Evolutionary conservation across 2,329 filamentous ascomycete species (phyloP).

Genomic region (Pseudovirgaria hyperparasitica): DNA sequence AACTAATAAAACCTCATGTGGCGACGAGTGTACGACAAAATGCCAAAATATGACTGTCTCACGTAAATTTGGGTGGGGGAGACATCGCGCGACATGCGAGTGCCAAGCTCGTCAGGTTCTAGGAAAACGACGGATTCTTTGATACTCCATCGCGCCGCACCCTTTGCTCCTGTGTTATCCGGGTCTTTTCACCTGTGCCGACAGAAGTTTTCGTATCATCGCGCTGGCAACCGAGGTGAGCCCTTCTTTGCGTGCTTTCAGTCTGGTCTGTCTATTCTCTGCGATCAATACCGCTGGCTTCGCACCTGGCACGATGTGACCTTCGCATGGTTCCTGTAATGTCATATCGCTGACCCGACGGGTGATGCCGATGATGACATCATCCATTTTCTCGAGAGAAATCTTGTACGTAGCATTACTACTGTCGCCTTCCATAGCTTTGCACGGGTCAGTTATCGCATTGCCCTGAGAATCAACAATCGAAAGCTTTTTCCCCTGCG

Average conservation of each 20-base stretch:
- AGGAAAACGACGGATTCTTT: too few species aligned
- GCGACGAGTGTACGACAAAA: too few species aligned
- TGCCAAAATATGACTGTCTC: too few species aligned
- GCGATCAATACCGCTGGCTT: constrained; percentile 2
- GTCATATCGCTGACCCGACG: constrained; percentile 2
- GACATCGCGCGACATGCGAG: too few species aligned
- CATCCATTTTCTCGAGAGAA: constrained; percentile 1
- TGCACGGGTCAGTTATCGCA: constrained; percentile 1
- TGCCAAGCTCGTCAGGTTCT: too few species aligned
- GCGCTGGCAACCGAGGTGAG: constrained; percentile 1
- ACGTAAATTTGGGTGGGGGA: too few species aligned
- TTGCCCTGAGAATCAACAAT: constrained; percentile 1
- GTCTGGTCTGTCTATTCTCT: constrained; percentile 1
- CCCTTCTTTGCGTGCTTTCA: constrained; percentile 1
- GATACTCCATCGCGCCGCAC: too few species aligned
- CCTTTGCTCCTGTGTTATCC: too few species aligned
- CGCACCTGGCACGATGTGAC: too few species aligned
- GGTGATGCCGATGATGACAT: constrained; percentile 2
- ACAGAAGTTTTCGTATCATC: constrained; percentile 1
- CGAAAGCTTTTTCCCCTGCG: constrained; percentile 1
- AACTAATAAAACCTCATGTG: too few species aligned
- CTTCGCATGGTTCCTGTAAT: too few species aligned
- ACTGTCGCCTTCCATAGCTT: background rate
- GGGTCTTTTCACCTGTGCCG: background rate
- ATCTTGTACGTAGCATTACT: background rate